phyloP scores from a whole-genome alignment of 495 filamentous ascomycete species.

The Aspergillus nanangensis region DNA sequence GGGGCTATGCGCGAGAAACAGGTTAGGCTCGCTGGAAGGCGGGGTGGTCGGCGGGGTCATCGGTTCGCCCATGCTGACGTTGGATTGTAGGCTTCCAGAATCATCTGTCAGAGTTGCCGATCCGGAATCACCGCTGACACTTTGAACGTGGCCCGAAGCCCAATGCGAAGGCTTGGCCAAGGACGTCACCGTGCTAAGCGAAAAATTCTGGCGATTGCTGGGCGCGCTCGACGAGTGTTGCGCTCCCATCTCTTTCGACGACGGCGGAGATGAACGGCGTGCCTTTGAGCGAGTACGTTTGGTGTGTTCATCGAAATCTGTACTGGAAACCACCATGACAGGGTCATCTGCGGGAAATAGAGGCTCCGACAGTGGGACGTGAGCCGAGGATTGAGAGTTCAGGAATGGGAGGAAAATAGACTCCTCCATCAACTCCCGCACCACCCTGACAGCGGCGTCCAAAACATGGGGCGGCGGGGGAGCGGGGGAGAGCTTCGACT shows the following conservation, averaged over 20 bases:
- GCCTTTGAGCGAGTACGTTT: conserved; percentile 30
- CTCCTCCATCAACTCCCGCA: conserved; percentile 96
- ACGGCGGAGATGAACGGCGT: conserved; percentile 39
- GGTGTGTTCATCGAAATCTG: conserved; percentile 28
- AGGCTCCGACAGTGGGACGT: conserved; percentile 24
- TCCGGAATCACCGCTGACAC: conserved; percentile 34
- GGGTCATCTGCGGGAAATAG: conserved; percentile 28
- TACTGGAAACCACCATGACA: conserved; percentile 28
- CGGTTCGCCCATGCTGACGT: conserved; percentile 51
- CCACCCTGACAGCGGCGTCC: conserved; percentile 84
- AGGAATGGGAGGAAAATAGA: conserved; percentile 60
- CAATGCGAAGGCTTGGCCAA: conserved; percentile 30
- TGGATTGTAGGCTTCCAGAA: conserved; percentile 41
- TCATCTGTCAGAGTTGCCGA: conserved; percentile 43
- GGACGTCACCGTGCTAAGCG: conserved; percentile 28
- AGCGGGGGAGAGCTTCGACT: conserved; percentile 51
- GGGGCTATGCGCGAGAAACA: conserved; percentile 45
- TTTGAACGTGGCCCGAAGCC: conserved; percentile 30
- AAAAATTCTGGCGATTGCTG: conserved; percentile 20
- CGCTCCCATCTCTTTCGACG: conserved; percentile 36
- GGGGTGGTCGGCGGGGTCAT: conserved; percentile 91
- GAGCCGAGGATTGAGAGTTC: conserved; percentile 30
- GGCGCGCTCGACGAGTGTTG: conserved; percentile 17
- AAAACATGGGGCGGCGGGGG: conserved; percentile 76
- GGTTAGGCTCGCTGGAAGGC: conserved; percentile 56